A percentile compares a stretch with the other conserved stretches of the same genome.
Conservation (phyloP, 2,329 filamentous ascomycete genomes). For the Fusarium sp. region DNA sequence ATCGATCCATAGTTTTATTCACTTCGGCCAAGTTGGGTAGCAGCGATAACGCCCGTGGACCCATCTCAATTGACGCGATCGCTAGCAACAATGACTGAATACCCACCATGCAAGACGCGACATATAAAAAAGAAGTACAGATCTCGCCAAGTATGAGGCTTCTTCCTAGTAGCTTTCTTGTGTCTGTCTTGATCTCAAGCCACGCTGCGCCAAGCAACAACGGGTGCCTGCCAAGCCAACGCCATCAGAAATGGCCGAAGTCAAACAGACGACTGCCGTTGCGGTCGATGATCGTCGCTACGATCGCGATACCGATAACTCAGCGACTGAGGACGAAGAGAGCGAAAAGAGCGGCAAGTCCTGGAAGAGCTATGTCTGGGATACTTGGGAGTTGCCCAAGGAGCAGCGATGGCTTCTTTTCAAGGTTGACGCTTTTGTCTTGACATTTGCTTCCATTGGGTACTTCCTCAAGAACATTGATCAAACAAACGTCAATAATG, state of each 20-base stretch:
- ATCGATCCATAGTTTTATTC: neutral
- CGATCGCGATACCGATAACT: conserved; percentile 1
- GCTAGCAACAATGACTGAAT: conserved; percentile 33
- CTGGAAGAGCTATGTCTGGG: conserved; percentile 53
- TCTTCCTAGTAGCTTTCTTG: neutral
- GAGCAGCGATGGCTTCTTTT: conserved; percentile 49
- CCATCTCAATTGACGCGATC: conserved; percentile 31
- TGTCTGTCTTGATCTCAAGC: neutral
- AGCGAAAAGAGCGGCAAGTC: conserved; percentile 8
- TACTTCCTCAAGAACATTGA: conserved; percentile 53
- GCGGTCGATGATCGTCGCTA: neutral
- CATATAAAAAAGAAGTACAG: neutral
- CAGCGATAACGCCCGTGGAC: neutral
- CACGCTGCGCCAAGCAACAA: neutral
- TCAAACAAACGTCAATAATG: conserved; percentile 55
- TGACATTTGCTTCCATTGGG: conserved; percentile 49
- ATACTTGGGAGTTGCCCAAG: conserved; percentile 48
- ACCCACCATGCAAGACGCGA: neutral
- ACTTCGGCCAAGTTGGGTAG: neutral
- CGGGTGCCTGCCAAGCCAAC: neutral
- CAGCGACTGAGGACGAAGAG: neutral
- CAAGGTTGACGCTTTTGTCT: conserved; percentile 49
- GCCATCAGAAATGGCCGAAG: neutral
- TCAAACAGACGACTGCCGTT: neutral
- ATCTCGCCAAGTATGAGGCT: neutral